Evolutionary conservation across 148 eudicot genomes (phyloP), one percentile per base, ranked within the genome.

Genomic region (Spergularia bocconei): DNA sequence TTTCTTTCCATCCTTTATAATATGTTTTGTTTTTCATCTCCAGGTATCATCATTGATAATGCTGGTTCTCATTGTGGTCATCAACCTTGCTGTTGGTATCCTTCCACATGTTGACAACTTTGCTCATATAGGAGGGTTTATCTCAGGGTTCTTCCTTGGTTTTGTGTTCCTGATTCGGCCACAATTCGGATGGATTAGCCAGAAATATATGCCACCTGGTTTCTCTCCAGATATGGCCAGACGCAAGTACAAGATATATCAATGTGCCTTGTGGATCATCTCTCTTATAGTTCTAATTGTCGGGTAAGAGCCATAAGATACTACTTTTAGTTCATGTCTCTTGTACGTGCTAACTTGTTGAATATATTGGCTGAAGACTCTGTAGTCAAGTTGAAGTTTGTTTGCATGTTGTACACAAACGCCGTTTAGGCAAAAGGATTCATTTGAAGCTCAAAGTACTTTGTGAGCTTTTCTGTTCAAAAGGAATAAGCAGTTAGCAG

Each of bases 21-120:
- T 4, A 39, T 62, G 11, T n/a, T 47, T 9, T 67, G 17, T 67
- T 57, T 33, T 36, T 38, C 57, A 19, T 82, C 4, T 85, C 36
- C 80, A 94, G 98, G 83, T 87, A 41, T 83, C 90, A 16, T 82
- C 91, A 53, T 69, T 94, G 36, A 14, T 86, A 54, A 88, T 87
- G 78, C 92, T 94, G 72, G 84, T 94, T 77, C 62, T 90, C 73
- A 84, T 90, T 57, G 84, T 88, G 52, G 85, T 79, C 19, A 74
- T 88, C 75, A 91, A 94, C 78, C 82, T 94, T 61, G 95, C 85
- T 17, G 87, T 88, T 59, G 97, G 95, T 48, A 80, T 94, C 63
- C 91, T 91, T 67, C 95, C 98, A 54, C 95, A 91, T 58, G 96
- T 91, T n/a, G 97, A 91, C 84, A 94, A 91, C 82, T 91, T 90